Base-by-base conservation (phyloP, 2,329 filamentous ascomycete genomes). In the Colletotrichum destructivum region DNA sequence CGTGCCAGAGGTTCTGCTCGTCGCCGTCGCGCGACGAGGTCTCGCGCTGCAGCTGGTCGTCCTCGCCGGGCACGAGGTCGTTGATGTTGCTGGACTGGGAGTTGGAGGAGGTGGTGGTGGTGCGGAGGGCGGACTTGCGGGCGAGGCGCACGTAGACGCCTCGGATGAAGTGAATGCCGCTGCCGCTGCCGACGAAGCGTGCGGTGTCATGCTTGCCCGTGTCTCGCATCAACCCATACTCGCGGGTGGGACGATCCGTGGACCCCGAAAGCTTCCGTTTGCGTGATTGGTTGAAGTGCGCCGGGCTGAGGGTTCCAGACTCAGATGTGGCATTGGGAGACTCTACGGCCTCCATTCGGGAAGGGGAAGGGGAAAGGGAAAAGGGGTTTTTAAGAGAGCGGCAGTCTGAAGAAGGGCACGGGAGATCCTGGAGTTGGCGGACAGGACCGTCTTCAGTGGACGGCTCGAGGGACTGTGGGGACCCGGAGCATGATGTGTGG, bases 141-240 rank as follows among this genome's bases (percentile, higher is more conserved):
- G 83, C 79, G 40, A 90, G 81, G 1, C 86, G 83, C 42, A 84
- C 79, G 52, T 88, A 88, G 2, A 90, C 88, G 23, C 85, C 85
- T 7, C 87, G 84, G 44, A 90, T 87, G 74, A 90, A 90, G 75
- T 89, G 84, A n/a, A 90, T 89, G 1, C 88, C 88, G 71, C 88
- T 89, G 18, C 86, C 86, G 62, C 87, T 89, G 4, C 88, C 88
- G 5, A 90, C 83, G 66, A 90, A 90, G 0, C 85, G 87, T 16
- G 87, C 84, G 3, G 84, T 84, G 26, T 83, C 85, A 40, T 83
- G 81, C 38, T 82, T 82, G 18, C 81, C 82, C 38, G 83, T 80
- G 73, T 86, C 84, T 69, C 88, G 83, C 87, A 89, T 89, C 66
- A 88, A 73, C 11, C 79, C 79, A 77, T 79, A 78, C 59, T 81